Evolutionary conservation across 1,284 basidiomycete species (phyloP), one percentile per base, ranked within the genome.

Genomic region (Boletus smithii): DNA sequence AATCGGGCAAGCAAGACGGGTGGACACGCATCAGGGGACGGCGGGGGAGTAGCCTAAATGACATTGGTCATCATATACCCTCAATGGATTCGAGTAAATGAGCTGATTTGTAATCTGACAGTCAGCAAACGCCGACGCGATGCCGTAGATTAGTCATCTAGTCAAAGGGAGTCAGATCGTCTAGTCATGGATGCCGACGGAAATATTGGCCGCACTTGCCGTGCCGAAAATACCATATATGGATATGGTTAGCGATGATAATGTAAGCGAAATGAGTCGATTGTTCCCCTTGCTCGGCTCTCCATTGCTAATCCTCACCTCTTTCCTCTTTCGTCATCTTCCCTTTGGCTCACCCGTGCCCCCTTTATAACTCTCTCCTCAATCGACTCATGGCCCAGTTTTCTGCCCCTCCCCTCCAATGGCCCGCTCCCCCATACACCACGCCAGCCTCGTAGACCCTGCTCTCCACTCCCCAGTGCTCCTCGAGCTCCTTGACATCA

Each of bases 361-460:
- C 62, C 60, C 63, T 67, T 69, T 65, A 68, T 69, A 68, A 67
- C 53, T 14, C 31, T 9, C 39, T 35, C 42, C 37, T 36, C 43
- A 16, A 23, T 0, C 29, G 31, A 6, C 16, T 24, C 44, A 50
- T 53, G 55, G n/a, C 18, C n/a, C 44, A 32, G 14, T 17, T 22
- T 16, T 32, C 38, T 32, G 27, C 33, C 34, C 5, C 43, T 5
- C 27, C 39, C 45, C 40, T 7, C 31, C 52, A 35, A 63, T 62
- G 61, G 31, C 37, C 1, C 51, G 43, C 42, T 72, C 70, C 2
- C 67, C 76, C 7, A 50, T 83, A 35, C 82, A 86, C 67, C 74
- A 69, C 26, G 81, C 81, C 3, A 77, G 74, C 57, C 80, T 85
- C 58, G 76, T 86, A 42, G 77, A 85, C 65, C 70, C 81, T 16